Evolutionary conservation across 495 filamentous ascomycete species (phyloP).

Genomic region (Penicillium canariense): DNA sequence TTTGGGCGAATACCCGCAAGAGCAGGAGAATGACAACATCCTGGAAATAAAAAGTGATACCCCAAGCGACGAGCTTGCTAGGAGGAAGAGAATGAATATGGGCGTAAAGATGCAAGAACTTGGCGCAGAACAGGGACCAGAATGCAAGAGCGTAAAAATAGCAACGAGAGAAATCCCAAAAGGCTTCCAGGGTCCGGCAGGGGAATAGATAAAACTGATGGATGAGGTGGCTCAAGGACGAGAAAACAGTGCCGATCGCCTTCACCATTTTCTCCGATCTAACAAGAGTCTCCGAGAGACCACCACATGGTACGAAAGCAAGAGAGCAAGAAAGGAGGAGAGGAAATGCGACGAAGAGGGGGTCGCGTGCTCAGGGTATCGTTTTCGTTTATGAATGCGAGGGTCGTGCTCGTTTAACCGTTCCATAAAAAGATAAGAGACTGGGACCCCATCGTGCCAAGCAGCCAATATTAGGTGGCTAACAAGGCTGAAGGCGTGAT

Average conservation of each 20-base stretch:
- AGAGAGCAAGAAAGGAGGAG: not conserved
- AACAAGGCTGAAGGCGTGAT: slow-evolving; percentile 6
- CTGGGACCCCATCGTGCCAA: not conserved
- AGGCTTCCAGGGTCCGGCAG: slow-evolving; percentile 23
- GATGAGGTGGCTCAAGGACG: slow-evolving; percentile 8
- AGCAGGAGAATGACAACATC: slow-evolving; percentile 37
- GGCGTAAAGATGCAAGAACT: slow-evolving; percentile 38
- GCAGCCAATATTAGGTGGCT: not conserved
- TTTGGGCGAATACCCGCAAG: slow-evolving; percentile 27
- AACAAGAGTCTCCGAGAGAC: not conserved
- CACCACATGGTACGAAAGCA: not conserved
- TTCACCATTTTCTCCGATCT: not conserved
- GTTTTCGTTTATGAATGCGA: slow-evolving; percentile 1
- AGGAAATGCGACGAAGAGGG: no score
- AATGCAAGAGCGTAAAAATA: slow-evolving; percentile 39
- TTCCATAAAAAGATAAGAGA: not conserved
- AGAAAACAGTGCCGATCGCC: not conserved
- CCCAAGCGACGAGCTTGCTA: slow-evolving; percentile 33
- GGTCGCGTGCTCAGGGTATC: slow-evolving; percentile 2
- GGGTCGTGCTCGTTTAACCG: not conserved
- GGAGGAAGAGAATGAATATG: slow-evolving; percentile 35
- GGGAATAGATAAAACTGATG: slow-evolving; percentile 21
- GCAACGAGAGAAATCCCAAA: slow-evolving; percentile 35
- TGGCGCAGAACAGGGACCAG: slow-evolving; percentile 33
- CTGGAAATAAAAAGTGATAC: slow-evolving; percentile 39